phyloP scores from a whole-genome alignment of 495 filamentous ascomycete genomes.

The Lasiosphaeris hirsuta region DNA sequence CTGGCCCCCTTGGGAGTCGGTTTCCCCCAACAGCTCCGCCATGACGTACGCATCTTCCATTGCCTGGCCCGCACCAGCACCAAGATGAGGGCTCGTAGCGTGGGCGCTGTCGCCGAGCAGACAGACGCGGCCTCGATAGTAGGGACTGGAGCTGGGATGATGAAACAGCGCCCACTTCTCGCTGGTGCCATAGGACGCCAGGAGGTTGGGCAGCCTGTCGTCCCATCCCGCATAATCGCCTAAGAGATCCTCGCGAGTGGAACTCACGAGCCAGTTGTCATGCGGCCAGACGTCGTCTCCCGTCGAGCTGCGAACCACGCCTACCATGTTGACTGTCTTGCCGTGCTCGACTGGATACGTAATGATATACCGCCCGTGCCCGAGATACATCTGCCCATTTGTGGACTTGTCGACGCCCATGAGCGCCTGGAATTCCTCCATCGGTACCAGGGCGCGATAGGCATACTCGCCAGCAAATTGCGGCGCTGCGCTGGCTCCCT shows the following conservation, averaged over 20 bases:
- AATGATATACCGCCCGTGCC: neutral
- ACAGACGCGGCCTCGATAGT: constrained; percentile 47
- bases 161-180: constrained; percentile 63
- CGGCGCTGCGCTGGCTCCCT: constrained; percentile 19
- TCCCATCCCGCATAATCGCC: constrained; percentile 5
- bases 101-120: constrained; percentile 68
- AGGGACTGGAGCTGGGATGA: constrained; percentile 54
- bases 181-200: constrained; percentile 9
- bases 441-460: too few species aligned
- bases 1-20: constrained; percentile 15
- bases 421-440: too few species aligned
- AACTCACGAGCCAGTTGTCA: neutral
- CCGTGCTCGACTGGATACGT: constrained; percentile 1
- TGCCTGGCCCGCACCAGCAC: constrained; percentile 62
- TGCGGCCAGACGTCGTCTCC: neutral
- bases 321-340: neutral
- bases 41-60: constrained; percentile 65
- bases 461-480: constrained; percentile 17
- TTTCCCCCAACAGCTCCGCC: constrained; percentile 46
- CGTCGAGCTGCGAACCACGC: too few species aligned
- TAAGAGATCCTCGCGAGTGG: neutral
- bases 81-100: constrained; percentile 65
- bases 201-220: neutral
- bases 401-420: too few species aligned
- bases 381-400: neutral